Base-by-base conservation (phyloP, 129 eudicot genomes). In the Glebionis coronaria region DNA sequence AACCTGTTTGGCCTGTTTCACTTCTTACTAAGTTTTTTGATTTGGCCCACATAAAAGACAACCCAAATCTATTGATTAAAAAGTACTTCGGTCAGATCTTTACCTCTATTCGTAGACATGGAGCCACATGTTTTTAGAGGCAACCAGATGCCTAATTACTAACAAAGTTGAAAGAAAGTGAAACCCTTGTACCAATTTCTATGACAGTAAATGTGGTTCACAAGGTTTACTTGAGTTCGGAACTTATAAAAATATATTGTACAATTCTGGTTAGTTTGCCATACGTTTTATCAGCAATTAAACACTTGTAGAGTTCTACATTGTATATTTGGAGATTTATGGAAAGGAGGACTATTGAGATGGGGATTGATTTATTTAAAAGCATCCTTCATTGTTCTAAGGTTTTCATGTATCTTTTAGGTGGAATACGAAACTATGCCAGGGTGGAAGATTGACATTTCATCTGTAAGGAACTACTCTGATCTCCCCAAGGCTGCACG, bases 341-440 rank as follows among this genome's bases (percentile, higher is more conserved):
- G 42, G 40, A 10, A 35, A 35, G 42, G 42, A 35, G 42, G 42
- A 35, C 6, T 35, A 35, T 35, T 0, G 10, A 35, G 42, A 35
- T 49, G n/a, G n/a, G 15, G 14, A 27, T 35, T 5, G 40, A 35
- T 35, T 0, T 5, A 35, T 35, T 35, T 6, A 35, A 35, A 35
- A 0, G 10, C 42, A 35, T 35, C 9, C 42, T 35, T 35, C 42
- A 29, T 38, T 28, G n/a, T 8, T 53, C 13, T 70, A 31, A 16
- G 47, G 16, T 19, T 62, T 13, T 53, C 15, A 50, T 68, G 8
- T 19, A 53, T 72, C 72, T 78, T 35, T 12, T 67, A 93, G 99
- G 99, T 89, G 81, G 93, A 93, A 27, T 93, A 86, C 44, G 99
- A 93, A 61, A 88, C 82, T 68, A 46, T 93, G 87, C 95, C 99